Conservation (phyloP, 2,329 filamentous ascomycete genomes). For the Colletotrichum eleusines region DNA sequence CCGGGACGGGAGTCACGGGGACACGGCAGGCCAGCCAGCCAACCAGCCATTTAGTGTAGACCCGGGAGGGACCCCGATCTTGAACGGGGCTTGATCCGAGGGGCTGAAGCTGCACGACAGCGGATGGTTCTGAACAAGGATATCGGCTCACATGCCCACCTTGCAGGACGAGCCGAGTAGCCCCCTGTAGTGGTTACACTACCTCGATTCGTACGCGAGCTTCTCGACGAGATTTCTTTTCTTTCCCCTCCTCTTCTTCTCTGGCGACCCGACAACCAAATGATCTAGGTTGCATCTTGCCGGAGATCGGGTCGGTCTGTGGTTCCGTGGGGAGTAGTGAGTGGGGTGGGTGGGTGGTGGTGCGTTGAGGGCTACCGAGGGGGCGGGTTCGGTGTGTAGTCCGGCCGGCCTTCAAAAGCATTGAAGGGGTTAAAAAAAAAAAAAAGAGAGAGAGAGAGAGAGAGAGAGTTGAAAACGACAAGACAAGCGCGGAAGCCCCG, state of each 20-base stretch:
- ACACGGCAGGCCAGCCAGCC: background rate
- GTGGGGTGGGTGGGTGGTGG: background rate
- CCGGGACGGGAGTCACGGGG: conserved; percentile 32
- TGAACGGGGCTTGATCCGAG: too few relatives aligned
- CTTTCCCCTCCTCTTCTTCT: background rate
- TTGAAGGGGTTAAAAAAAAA: too few relatives aligned
- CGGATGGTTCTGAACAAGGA: conserved; percentile 1
- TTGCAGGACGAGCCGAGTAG: conserved; percentile 8
- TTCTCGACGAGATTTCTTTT: background rate
- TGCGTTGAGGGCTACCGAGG: background rate
- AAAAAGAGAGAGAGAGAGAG: too few relatives aligned
- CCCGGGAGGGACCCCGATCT: too few relatives aligned
- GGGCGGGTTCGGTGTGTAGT: conserved; percentile 15
- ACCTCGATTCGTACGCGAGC: background rate
- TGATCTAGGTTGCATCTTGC: background rate
- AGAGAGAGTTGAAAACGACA: too few relatives aligned
- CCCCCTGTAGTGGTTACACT: background rate
- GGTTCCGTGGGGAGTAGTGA: background rate
- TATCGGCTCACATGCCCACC: conserved; percentile 27
- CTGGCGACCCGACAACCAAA: conserved; percentile 19
- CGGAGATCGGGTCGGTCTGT: conserved; percentile 17
- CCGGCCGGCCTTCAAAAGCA: too few relatives aligned
- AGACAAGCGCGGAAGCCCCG: too few relatives aligned
- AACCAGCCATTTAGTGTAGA: too few relatives aligned
- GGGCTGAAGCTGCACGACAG: conserved; percentile 9